These are phyloP conservation scores for Poronia punctata DNA, from an alignment of 495 filamentous ascomycete genomes.

Conservation along the genomic window DNA sequence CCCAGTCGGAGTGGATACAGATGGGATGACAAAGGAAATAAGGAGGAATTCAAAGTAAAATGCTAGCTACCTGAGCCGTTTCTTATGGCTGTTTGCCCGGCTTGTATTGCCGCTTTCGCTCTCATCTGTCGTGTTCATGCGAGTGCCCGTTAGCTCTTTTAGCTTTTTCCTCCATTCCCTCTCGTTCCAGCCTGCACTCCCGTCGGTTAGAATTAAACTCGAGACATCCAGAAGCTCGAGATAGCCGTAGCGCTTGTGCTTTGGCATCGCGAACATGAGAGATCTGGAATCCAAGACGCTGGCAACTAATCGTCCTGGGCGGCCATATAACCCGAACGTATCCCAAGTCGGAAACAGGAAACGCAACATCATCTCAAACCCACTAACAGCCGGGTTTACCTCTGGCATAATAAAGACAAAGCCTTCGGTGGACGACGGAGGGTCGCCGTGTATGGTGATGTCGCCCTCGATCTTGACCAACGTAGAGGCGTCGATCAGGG, in stretches of 20 bases:
- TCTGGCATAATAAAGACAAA: slow-evolving; percentile 99
- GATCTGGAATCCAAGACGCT: slow-evolving; percentile 80
- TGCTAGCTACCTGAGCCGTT: no score
- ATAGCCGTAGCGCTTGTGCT: slow-evolving; percentile 81
- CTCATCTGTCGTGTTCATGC: slow-evolving; percentile 55
- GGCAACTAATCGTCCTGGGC: slow-evolving; percentile 78
- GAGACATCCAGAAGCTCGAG: slow-evolving; percentile 82
- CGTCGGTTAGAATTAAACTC: slow-evolving; percentile 66
- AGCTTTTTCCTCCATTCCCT: slow-evolving; percentile 83
- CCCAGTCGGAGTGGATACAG: no score
- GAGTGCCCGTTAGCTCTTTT: slow-evolving; percentile 81
- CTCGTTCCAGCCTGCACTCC: slow-evolving; percentile 75
- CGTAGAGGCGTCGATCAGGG: slow-evolving; percentile 88
- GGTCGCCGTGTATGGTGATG: slow-evolving; percentile 74
- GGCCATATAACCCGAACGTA: slow-evolving; percentile 85
- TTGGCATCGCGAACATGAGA: slow-evolving; percentile 97
- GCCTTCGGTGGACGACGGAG: slow-evolving; percentile 70
- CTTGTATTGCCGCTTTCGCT: slow-evolving; percentile 43
- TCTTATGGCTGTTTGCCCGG: slow-evolving; percentile 51
- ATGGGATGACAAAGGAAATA: no score
- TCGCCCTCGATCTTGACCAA: slow-evolving; percentile 90
- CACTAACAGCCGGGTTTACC: slow-evolving; percentile 77
- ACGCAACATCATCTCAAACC: slow-evolving; percentile 94
- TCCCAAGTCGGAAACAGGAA: slow-evolving; percentile 94
- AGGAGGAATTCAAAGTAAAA: no score